phyloP scores from a whole-genome alignment of 352 stramenopile genomes.

The Pythium oligandrum region DNA sequence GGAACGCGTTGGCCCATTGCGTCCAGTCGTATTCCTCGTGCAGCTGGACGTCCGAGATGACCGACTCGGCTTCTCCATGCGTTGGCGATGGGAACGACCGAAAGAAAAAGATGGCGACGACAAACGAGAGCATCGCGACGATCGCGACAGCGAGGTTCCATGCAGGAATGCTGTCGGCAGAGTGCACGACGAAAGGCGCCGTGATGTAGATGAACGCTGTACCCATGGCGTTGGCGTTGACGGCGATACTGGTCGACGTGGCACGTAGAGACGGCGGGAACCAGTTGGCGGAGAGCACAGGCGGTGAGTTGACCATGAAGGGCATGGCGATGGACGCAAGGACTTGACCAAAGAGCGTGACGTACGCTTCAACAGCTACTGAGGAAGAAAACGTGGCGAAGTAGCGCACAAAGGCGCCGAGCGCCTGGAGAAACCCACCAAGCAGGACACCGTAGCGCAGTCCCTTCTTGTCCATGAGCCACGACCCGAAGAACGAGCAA shows the following conservation, averaged over 20 bases:
- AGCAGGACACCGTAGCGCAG: constrained; percentile 59
- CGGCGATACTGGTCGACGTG: constrained; percentile 62
- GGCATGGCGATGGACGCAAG: constrained; percentile 66
- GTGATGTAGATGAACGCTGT: constrained; percentile 57
- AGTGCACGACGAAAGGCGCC: constrained; percentile 42
- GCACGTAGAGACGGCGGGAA: constrained; percentile 61
- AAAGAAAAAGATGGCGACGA: constrained; percentile 26
- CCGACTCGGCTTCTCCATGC: constrained; percentile 28
- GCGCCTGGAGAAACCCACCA: constrained; percentile 46
- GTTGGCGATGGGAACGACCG: constrained; percentile 35
- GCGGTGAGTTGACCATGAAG: constrained; percentile 85
- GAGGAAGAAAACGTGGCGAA: constrained; percentile 23
- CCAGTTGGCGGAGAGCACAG: constrained; percentile 70
- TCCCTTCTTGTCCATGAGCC: constrained; percentile 78
- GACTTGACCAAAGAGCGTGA: constrained; percentile 56
- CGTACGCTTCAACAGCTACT: constrained; percentile 21
- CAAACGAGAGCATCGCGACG: constrained; percentile 16
- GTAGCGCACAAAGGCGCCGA: constrained; percentile 44
- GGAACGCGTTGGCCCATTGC: constrained; percentile 63
- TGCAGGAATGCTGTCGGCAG: constrained; percentile 20
- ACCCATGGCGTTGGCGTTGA: constrained; percentile 72
- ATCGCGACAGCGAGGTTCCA: constrained; percentile 48
- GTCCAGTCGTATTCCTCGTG: constrained; percentile 68
- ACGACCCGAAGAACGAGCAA: constrained; percentile 72
- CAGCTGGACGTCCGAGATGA: constrained; percentile 52